Base-by-base conservation (phyloP, 2,329 filamentous ascomycete genomes). In the Cytospora schulzeri region DNA sequence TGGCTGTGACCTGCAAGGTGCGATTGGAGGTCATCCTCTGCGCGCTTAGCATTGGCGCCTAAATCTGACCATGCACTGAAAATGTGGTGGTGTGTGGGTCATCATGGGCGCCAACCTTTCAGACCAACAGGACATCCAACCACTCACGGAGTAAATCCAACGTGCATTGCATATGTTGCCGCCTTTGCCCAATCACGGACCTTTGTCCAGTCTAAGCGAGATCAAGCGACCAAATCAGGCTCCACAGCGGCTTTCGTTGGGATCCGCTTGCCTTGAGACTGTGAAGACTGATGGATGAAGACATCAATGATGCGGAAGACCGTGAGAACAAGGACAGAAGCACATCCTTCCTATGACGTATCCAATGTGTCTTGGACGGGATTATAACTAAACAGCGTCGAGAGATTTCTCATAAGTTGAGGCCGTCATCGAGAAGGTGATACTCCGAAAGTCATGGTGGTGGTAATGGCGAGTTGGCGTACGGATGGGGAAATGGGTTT, bases 21-120 rank as follows among this genome's bases (percentile, higher is more conserved):
- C 45, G 45, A 35, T 52, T 60, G 29, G 59, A 48, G 59, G 52
- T 62, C 38, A 50, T 62, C 59, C 59, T 62, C 38, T 62, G 60
- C 60, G 60, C 60, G 60, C 60, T 62, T 62, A 62, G 41, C 29
- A 48, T 31, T n/a, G 60, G 60, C 60, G 60, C 52, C 60, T 62
- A 62, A 56, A 62, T 62, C n/a, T 48, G 17, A 14, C n/a, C n/a
- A n/a, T n/a, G n/a, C n/a, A 22, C 5, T 48, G n/a, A 9, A 45
- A 45, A 19, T 45, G 35, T 14, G 3, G 35, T 48, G 45, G 45
- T 48, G 45, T 48, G 45, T 48, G 11, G 22, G 45, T 14, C 22
- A 9, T 56, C 52, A 35, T 24, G 52, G 60, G 60, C 60, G 60
- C 60, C 60, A 62, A 62, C n/a, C 1, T 45, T 45, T 2, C 5